These are phyloP conservation scores for Asclepias syriaca DNA, from an alignment of 257 asterid species.

Conservation along the genomic window DNA sequence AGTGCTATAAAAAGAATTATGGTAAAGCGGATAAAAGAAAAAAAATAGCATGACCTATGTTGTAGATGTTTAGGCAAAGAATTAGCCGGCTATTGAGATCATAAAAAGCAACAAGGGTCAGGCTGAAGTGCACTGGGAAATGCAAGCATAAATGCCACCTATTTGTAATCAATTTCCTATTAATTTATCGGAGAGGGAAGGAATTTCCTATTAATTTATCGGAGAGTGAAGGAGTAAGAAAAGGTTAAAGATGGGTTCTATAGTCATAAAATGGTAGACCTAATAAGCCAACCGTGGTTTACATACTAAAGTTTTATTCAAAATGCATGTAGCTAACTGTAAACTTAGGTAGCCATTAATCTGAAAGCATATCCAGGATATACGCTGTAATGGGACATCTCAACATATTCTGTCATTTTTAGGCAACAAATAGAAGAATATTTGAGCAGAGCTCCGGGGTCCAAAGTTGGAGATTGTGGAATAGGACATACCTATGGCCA, in stretches of 20 bases:
- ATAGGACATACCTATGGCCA: slow-evolving; percentile 62
- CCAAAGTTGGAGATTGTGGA: neutral
- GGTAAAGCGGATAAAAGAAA: no score
- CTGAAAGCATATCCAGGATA: neutral
- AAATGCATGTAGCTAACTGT: neutral
- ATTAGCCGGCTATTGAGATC: neutral
- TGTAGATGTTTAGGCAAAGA: neutral
- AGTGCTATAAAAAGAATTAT: no score
- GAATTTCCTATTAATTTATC: neutral
- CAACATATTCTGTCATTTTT: neutral
- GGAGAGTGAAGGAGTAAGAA: neutral
- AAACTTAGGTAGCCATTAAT: neutral
- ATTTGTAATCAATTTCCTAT: neutral
- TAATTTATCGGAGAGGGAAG: no score
- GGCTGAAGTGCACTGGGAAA: neutral
- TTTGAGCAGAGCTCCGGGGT: neutral
- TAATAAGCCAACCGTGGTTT: neutral
- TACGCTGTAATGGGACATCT: neutral
- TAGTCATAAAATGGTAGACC: neutral
- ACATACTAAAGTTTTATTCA: neutral
- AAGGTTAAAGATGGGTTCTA: neutral
- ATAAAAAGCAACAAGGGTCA: neutral
- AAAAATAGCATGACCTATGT: neutral
- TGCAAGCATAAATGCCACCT: neutral
- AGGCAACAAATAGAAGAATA: neutral